These are phyloP conservation scores for Verbena officinalis DNA, from an alignment of 257 asterid genomes.

Conservation along the genomic window DNA sequence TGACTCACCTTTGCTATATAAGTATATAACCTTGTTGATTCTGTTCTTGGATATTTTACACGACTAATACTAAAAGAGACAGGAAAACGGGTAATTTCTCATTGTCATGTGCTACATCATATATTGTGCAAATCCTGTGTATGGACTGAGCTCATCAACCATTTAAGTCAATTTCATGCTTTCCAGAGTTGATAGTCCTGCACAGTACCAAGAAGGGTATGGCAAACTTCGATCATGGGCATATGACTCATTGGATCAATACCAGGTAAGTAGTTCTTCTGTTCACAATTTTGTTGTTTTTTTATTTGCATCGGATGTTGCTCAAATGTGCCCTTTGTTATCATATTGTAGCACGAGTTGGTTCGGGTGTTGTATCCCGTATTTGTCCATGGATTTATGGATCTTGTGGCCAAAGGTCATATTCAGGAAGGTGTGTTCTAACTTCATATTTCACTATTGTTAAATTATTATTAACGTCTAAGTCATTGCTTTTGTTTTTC, in stretches of 20 bases:
- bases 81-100: background rate
- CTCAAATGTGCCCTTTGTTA: slow-evolving; percentile 21
- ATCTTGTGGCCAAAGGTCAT: slow-evolving; percentile 92
- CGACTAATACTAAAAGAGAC: too few species aligned
- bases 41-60: too few species aligned
- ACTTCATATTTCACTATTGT: slow-evolving; percentile 15
- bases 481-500: slow-evolving; percentile 32
- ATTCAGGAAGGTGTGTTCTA: slow-evolving; percentile 77
- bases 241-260: slow-evolving; percentile 83
- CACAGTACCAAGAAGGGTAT: slow-evolving; percentile 85
- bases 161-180: slow-evolving; percentile 24
- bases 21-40: too few species aligned
- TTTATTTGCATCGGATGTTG: slow-evolving; percentile 11
- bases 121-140: background rate
- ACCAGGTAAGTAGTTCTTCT: slow-evolving; percentile 58
- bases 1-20: too few species aligned
- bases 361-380: slow-evolving; percentile 97
- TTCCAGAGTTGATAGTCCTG: slow-evolving; percentile 72
- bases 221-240: slow-evolving; percentile 95
- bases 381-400: slow-evolving; percentile 96
- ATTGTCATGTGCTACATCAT: background rate
- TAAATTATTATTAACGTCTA: slow-evolving; percentile 15
- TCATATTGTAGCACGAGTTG: slow-evolving; percentile 74
- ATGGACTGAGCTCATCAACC: background rate
- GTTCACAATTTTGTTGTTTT: background rate